Evolutionary conservation across 371 early-diverging fungal species (phyloP).

Genomic region (Massospora cicadina): DNA sequence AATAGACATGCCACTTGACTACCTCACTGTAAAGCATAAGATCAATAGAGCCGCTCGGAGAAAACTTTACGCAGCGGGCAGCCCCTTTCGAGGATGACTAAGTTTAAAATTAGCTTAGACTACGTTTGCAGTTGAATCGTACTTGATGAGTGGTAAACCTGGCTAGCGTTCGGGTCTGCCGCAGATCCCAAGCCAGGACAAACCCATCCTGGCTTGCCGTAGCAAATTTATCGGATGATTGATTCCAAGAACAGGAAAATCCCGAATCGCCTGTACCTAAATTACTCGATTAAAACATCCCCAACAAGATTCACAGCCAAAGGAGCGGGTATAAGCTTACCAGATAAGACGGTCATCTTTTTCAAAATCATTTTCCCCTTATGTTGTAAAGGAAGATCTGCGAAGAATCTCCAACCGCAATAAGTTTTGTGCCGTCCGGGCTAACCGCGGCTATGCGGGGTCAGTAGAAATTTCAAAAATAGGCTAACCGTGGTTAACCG

Average conservation of each 20-base stretch:
- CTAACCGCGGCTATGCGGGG: constrained; percentile 42
- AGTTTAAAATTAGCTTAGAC: constrained; percentile 5
- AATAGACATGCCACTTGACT: not conserved
- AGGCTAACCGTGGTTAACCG: constrained; percentile 56
- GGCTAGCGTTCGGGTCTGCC: constrained; percentile 28
- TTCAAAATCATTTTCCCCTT: constrained; percentile 33
- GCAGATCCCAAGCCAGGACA: constrained; percentile 60
- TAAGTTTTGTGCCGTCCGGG: constrained; percentile 62
- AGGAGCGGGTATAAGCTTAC: too few species aligned
- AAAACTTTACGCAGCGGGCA: constrained; percentile 66
- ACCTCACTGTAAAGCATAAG: constrained; percentile 64
- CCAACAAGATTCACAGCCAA: too few species aligned
- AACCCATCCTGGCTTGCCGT: constrained; percentile 67
- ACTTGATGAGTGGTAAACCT: constrained; percentile 26
- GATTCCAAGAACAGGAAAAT: constrained; percentile 70
- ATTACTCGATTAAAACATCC: too few species aligned
- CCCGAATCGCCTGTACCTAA: constrained; percentile 29
- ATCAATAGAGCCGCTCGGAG: constrained; percentile 61
- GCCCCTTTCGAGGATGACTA: constrained; percentile 59
- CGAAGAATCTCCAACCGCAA: constrained; percentile 73
- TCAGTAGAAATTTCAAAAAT: not conserved
- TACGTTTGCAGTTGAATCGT: not conserved
- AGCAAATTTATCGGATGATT: constrained; percentile 49
- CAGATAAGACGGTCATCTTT: constrained; percentile 40
- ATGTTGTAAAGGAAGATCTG: constrained; percentile 63